Percentiles rank a stretch among this genome's conserved stretches.
phyloP scores from a whole-genome alignment of 2,329 filamentous ascomycete species.

The Penicillium sp. region DNA sequence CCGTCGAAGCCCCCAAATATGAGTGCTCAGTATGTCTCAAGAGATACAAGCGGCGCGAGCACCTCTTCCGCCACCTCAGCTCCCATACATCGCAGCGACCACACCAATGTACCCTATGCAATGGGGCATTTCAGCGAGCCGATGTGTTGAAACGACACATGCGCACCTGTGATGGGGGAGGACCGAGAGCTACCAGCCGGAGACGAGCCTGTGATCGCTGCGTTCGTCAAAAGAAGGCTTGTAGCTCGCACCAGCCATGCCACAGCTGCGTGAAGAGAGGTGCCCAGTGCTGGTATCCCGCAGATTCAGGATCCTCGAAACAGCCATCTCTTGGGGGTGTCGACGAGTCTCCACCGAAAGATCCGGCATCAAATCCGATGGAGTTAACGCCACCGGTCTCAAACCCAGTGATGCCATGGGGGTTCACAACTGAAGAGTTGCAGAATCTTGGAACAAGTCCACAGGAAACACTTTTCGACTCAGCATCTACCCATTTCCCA shows the following conservation, averaged over 20 bases:
- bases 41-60: conserved; percentile 41
- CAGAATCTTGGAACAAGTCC: conserved; percentile 3
- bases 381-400: background rate
- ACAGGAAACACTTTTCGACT: background rate
- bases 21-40: conserved; percentile 37
- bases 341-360: background rate
- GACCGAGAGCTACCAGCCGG: conserved; percentile 17
- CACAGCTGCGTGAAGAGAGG: conserved; percentile 27
- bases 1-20: conserved; percentile 8
- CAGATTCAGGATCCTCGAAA: background rate
- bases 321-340: background rate
- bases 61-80: conserved; percentile 37
- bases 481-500: background rate
- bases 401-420: conserved; percentile 3
- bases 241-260: conserved; percentile 34
- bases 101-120: conserved; percentile 34
- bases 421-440: background rate
- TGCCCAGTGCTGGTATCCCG: conserved; percentile 25
- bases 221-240: conserved; percentile 39
- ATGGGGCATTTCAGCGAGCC: conserved; percentile 37
- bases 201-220: conserved; percentile 39
- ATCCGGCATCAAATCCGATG: background rate
- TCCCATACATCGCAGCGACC: conserved; percentile 37
- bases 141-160: conserved; percentile 42
- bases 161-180: conserved; percentile 32